Evolutionary conservation across 2,329 filamentous ascomycete species (phyloP).

Genomic region (Fusarium xylarioides): DNA sequence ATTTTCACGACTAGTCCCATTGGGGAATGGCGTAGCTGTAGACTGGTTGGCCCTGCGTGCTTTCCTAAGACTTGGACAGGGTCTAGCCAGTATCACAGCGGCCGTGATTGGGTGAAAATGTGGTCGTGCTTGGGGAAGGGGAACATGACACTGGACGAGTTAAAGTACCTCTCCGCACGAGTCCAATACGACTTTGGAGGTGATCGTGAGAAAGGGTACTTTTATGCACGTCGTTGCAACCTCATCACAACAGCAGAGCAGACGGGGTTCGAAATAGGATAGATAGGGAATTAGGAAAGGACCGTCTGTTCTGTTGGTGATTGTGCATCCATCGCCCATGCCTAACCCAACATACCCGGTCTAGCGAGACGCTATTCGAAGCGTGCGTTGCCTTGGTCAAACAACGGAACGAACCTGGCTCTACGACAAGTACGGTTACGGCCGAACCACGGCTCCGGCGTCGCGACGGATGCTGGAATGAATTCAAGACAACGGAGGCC

Average conservation of each 20-base stretch:
- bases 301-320: constrained; percentile 8
- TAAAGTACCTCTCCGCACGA: constrained; percentile 23
- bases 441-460: constrained; percentile 13
- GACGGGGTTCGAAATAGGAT: neutral
- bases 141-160: constrained; percentile 20
- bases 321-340: neutral
- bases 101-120: constrained; percentile 6
- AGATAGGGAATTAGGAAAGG: neutral
- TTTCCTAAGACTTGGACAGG: constrained; percentile 6
- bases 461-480: constrained; percentile 17
- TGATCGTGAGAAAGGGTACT: neutral
- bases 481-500: neutral
- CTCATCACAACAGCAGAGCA: constrained; percentile 9
- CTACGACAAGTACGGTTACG: constrained; percentile 10
- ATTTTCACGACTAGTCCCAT: neutral
- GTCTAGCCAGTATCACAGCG: constrained; percentile 7
- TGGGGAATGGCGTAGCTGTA: neutral
- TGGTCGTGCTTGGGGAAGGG: constrained; percentile 18
- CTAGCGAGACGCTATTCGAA: neutral
- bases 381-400: neutral
- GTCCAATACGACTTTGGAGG: neutral
- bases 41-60: constrained; percentile 5
- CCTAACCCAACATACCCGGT: neutral
- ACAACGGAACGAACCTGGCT: neutral
- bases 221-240: constrained; percentile 15